Evolutionary conservation across 345 rosid species (phyloP).

Genomic region (Trapa bicornis): DNA sequence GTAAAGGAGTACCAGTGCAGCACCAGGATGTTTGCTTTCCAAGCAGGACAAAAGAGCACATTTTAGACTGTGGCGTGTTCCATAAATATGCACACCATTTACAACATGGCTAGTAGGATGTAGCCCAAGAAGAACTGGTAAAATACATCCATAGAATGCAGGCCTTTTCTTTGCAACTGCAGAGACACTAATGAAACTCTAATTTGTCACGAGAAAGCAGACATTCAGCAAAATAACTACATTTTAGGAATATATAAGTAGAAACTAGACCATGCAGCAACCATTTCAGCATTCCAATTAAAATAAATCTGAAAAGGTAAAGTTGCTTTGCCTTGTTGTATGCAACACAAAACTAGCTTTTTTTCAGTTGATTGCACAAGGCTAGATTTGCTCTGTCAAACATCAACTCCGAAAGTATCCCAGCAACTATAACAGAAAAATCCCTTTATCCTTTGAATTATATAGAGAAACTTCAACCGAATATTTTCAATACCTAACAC

Average conservation of each 20-base stretch:
- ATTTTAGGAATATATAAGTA: not conserved
- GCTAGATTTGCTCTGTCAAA: not conserved
- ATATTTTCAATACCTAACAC: not conserved
- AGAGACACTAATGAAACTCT: slow-evolving; percentile 47
- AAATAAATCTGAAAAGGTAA: not conserved
- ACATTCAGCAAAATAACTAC: slow-evolving; percentile 1
- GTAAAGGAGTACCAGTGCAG: slow-evolving; percentile 72
- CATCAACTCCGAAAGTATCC: not conserved
- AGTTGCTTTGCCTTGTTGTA: not conserved
- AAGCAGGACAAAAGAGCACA: slow-evolving; percentile 60
- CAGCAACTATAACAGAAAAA: not conserved
- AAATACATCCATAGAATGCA: slow-evolving; percentile 77
- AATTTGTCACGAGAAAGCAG: not conserved
- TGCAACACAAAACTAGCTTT: not conserved
- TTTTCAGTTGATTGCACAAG: not conserved
- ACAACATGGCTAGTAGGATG: slow-evolving; percentile 50
- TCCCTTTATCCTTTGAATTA: not conserved
- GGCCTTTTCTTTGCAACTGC: slow-evolving; percentile 82
- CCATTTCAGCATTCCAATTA: not conserved
- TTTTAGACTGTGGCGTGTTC: slow-evolving; percentile 58
- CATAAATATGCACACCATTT: slow-evolving; percentile 50
- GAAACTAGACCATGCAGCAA: not conserved
- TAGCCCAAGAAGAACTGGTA: slow-evolving; percentile 85
- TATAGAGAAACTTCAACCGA: not conserved
- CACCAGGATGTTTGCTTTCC: slow-evolving; percentile 81